Evolutionary conservation across 306 rosid genomes (phyloP).

Genomic region (Benincasa hispida): DNA sequence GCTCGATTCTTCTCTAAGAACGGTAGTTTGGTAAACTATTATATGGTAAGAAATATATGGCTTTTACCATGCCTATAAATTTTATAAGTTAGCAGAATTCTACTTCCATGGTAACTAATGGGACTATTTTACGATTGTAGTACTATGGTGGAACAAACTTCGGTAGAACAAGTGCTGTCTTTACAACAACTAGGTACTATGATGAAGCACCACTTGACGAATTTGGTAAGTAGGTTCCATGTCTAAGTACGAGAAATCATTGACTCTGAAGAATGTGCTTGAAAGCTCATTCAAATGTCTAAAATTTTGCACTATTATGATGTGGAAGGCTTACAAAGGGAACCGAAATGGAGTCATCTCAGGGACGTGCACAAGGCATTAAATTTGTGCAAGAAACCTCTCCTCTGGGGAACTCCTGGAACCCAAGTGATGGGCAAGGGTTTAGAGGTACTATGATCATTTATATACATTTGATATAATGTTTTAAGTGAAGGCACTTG

Average conservation of each 20-base stretch:
- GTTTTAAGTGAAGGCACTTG: neutral
- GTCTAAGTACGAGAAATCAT: neutral
- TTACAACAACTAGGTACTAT: conserved; percentile 64
- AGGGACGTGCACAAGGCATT: too few species aligned
- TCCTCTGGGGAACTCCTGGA: conserved; percentile 28
- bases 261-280: neutral
- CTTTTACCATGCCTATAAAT: neutral
- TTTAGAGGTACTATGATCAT: conserved; percentile 28
- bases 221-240: conserved; percentile 25
- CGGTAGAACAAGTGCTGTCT: conserved; percentile 63
- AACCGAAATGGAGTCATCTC: conserved; percentile 87
- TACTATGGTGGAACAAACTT: conserved; percentile 95
- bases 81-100: neutral
- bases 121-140: conserved; percentile 27
- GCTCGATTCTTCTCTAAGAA: conserved; percentile 75
- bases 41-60: conserved; percentile 43
- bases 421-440: conserved; percentile 21
- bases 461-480: neutral
- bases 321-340: conserved; percentile 39
- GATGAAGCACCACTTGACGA: conserved; percentile 95
- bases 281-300: neutral
- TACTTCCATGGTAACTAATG: neutral
- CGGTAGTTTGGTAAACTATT: too few species aligned
- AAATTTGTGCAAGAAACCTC: conserved; percentile 50
- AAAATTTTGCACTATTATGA: neutral